phyloP scores from a whole-genome alignment of 2,329 filamentous ascomycete species.

The Nannizziopsis arthrosporioides region DNA sequence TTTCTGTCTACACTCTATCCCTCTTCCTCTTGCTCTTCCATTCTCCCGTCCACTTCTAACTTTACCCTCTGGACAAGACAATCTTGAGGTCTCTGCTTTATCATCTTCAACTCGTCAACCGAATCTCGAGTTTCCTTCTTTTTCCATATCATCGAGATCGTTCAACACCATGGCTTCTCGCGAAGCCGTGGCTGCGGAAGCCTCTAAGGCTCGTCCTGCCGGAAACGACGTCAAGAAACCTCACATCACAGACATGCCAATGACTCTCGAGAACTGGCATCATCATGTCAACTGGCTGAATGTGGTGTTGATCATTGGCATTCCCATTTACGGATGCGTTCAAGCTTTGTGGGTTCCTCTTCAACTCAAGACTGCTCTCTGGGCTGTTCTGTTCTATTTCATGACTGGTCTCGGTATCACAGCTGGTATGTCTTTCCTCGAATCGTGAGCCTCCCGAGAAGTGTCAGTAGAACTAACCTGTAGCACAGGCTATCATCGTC shows the following conservation, averaged over 20 bases:
- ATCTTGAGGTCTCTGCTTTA: neutral
- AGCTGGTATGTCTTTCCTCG: constrained; percentile 44
- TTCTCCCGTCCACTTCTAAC: neutral
- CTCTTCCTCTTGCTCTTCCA: neutral
- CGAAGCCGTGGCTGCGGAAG: constrained; percentile 3
- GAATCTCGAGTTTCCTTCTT: neutral
- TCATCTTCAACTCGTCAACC: neutral
- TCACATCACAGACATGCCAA: constrained; percentile 68
- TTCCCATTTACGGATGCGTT: constrained; percentile 63
- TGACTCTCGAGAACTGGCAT: constrained; percentile 75
- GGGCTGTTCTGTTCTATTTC: constrained; percentile 69
- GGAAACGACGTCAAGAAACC: constrained; percentile 3
- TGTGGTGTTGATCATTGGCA: constrained; percentile 63
- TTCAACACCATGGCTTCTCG: constrained; percentile 6
- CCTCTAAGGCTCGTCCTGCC: constrained; percentile 1
- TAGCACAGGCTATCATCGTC: constrained; percentile 58
- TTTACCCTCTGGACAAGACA: neutral
- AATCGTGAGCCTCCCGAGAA: constrained; percentile 5
- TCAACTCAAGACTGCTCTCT: constrained; percentile 58
- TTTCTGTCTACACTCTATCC: neutral
- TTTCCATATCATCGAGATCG: neutral
- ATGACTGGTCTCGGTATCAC: constrained; percentile 71
- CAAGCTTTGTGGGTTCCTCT: constrained; percentile 69
- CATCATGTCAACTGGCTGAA: constrained; percentile 94
- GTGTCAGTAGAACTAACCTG: neutral